A percentile compares a stretch with the other conserved stretches of the same genome.
Conservation (phyloP, 371 early-diverging fungal species). For the Mucor sp. region DNA sequence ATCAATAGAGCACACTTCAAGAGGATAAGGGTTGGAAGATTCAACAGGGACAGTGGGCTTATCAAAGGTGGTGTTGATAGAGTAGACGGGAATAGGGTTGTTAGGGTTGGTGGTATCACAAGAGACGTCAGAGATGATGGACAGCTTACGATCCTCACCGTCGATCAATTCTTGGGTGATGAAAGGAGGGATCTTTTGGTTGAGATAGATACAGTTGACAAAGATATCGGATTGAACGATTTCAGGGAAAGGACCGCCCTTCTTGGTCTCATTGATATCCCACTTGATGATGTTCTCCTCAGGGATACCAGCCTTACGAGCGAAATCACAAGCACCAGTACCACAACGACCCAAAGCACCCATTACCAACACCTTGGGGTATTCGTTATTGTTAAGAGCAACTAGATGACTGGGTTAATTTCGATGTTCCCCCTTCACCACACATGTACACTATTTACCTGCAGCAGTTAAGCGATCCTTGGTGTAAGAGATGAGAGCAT, state of each 20-base stretch:
- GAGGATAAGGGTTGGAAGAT: constrained; percentile 60
- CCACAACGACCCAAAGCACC: constrained; percentile 98
- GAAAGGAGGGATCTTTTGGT: constrained; percentile 91
- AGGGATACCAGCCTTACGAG: constrained; percentile 83
- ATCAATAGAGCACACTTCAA: constrained; percentile 95
- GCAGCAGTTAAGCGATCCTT: constrained; percentile 71
- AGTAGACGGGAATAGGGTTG: constrained; percentile 96
- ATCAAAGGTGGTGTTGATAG: constrained; percentile 89
- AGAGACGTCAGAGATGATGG: constrained; percentile 91
- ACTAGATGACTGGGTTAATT: constrained; percentile 21
- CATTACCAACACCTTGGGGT: constrained; percentile 93
- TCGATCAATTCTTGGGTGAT: constrained; percentile 80
- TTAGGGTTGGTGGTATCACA: constrained; percentile 97
- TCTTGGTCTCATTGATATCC: constrained; percentile 95
- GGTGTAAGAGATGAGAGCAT: constrained; percentile 73
- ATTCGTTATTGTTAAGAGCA: constrained; percentile 57
- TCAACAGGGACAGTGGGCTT: constrained; percentile 79
- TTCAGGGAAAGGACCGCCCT: constrained; percentile 92
- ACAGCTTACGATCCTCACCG: constrained; percentile 67
- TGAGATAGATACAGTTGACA: constrained; percentile 97
- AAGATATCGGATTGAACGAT: constrained; percentile 91
- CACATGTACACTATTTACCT: constrained; percentile 43
- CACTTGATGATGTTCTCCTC: constrained; percentile 89
- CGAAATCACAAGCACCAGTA: constrained; percentile 85
- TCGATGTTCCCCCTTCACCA: not conserved